Evolutionary conservation across 2,329 filamentous ascomycete genomes (phyloP), one percentile per base, ranked within the genome.

Genomic region (Thermothelomyces thermophilus): DNA sequence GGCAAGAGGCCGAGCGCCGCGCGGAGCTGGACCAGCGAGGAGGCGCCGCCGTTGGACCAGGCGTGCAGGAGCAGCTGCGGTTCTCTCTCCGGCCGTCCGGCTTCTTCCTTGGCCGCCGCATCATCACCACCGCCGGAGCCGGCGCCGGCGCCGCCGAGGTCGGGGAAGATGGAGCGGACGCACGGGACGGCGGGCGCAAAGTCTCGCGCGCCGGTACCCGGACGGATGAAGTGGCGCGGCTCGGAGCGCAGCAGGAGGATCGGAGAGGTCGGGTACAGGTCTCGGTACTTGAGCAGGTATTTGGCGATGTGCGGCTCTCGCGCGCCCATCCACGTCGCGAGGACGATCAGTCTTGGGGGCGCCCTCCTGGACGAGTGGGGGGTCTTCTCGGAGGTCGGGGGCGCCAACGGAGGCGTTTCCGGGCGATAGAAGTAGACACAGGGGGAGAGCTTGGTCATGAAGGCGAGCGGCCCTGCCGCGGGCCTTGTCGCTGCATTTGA

Each of bases 381-480:
- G 3, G 39, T 26, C 3, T 48, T 16, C 11, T n/a, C 45, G n/a
- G 16, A 17, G 17, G 5, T 16, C 16, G 46, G 40, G 8, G 46
- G 6, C 17, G 43, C 33, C 16, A 40, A 4, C 1, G 54, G 24
- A 10, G 49, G 11, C 1, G 57, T 41, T 1, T 55, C 31, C 5
- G 68, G 68, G 2, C 63, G 61, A 53, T 67, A 67, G 56, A 70
- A 61, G 43, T 68, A 64, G 13, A 69, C 66, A 17, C 60, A 56
- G 14, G 66, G 60, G n/a, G 65, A 68, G 41, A 74, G 62, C n/a
- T 55, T 56, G 34, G 65, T 60, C 66, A 73, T 70, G 52, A 64
- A 66, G 24, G 57, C 58, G 7, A 74, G 58, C 1, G 63, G 58
- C 16, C 54, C 50, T 20, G 44, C 46, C 10, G 43, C 20, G 8